These are phyloP conservation scores for Pterocarpus santalinus DNA, from an alignment of 306 rosid species.

Conservation along the genomic window DNA sequence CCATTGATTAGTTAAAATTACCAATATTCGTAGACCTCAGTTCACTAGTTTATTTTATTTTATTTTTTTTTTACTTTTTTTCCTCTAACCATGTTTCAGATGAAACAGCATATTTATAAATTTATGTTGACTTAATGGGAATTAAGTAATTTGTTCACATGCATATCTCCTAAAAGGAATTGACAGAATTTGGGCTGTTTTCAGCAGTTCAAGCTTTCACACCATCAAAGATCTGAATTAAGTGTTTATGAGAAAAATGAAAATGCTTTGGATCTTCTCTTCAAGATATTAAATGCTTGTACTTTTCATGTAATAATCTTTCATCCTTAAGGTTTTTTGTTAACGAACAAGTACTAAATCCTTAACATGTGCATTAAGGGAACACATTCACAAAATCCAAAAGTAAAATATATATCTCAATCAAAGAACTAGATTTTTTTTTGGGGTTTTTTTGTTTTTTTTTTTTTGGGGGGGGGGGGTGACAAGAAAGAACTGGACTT, in stretches of 20 bases:
- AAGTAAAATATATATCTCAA: background rate
- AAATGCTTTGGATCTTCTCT: background rate
- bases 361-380: background rate
- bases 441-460: too few relatives aligned
- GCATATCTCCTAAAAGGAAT: conserved; percentile 20
- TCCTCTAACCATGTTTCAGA: background rate
- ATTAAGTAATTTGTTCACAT: conserved; percentile 24
- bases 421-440: background rate
- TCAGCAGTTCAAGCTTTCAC: background rate
- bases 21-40: conserved; percentile 1
- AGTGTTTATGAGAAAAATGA: background rate
- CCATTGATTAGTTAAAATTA: background rate
- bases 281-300: background rate
- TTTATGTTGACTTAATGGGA: background rate
- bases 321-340: too few relatives aligned
- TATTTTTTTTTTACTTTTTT: too few relatives aligned
- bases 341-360: too few relatives aligned
- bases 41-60: background rate
- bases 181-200: conserved; percentile 1
- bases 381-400: background rate
- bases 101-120: conserved; percentile 17
- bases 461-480: background rate
- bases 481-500: background rate
- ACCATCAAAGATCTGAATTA: background rate
- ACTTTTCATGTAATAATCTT: background rate